Evolutionary conservation across 176 grass and related monocot genomes (phyloP), one percentile per base, ranked within the genome.

Genomic region (Ananas comosus): DNA sequence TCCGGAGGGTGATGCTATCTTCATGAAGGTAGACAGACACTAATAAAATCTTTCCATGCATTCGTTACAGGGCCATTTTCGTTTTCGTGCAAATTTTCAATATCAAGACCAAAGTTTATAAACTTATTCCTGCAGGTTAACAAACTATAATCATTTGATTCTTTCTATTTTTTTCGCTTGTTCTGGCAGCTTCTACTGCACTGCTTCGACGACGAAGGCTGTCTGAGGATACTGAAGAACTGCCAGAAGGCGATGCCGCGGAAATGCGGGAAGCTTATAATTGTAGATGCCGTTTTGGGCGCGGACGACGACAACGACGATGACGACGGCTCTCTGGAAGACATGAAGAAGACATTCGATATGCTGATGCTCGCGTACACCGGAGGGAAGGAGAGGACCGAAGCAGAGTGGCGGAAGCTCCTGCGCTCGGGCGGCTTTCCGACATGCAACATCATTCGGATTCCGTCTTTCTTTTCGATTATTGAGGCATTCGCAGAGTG

Each of bases 311-410:
- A 83, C 22, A 23, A 23, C 53, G 2, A 11, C 21, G 33, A 23
- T 49, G 2, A 11, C 21, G 33, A 4, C 33, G 33, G 33, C 33
- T 70, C 50, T 0, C 74, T 13, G 0, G 25, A 51, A 21, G 54
- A 22, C 0, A 51, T 11, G 52, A n/a, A 18, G 0, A 64, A 68
- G 6, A 16, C 50, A 11, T 9, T 49, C 0, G 82, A 84, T 23
- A 19, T 84, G 5, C 0, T 65, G 2, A 75, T 75, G 71, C 10
- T 84, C 13, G 33, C 19, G 13, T 56, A 48, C 17, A 12, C 48
- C 0, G 82, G 82, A 59, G 80, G 74, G 1, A 79, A 79, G 73
- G 76, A 84, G 54, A 84, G 82, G 78, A 79, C 70, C 0, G 70
- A 84, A 42, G 4, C 4, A 4, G 33, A 42, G 33, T 42, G 33